Evolutionary conservation across 1,284 basidiomycete species (phyloP).

Genomic region (Moesziomyces globuligerus): DNA sequence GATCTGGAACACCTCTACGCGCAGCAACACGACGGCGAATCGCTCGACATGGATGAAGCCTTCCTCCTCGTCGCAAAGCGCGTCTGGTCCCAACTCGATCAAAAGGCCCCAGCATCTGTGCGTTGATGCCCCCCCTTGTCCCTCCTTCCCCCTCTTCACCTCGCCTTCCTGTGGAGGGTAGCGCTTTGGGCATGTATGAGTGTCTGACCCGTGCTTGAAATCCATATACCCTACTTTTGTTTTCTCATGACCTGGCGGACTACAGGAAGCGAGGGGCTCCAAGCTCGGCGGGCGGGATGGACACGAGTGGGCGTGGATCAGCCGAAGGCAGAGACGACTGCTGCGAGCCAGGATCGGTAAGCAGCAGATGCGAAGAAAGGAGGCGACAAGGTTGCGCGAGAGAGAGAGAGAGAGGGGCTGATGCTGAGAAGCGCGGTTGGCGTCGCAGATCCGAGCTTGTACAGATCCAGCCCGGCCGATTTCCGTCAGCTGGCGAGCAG

Average conservation of each 20-base stretch:
- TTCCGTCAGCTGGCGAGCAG: slow-evolving; percentile 23
- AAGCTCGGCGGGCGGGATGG: no score
- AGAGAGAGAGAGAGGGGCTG: not conserved
- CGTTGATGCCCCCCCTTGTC: slow-evolving; percentile 1
- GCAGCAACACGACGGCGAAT: slow-evolving; percentile 36
- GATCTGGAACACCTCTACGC: slow-evolving; percentile 39
- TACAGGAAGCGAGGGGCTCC: no score
- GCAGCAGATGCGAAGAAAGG: slow-evolving; percentile 8
- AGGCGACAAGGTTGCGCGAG: not conserved
- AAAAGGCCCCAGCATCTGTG: not conserved
- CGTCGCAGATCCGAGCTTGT: slow-evolving; percentile 25
- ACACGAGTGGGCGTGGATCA: no score
- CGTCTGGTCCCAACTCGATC: slow-evolving; percentile 14
- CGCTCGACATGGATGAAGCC: slow-evolving; percentile 40
- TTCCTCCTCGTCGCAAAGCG: slow-evolving; percentile 18
- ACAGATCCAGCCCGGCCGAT: slow-evolving; percentile 15
- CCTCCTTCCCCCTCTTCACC: no score
- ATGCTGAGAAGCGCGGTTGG: slow-evolving; percentile 9
- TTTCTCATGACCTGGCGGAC: no score
- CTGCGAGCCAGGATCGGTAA: no score
- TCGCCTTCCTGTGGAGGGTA: no score
- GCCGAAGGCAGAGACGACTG: no score
- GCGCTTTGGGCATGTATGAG: no score
- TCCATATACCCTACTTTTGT: no score
- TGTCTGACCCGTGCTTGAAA: no score